A percentile compares a stretch with the other conserved stretches of the same genome.
Evolutionary conservation across 2,329 filamentous ascomycete species (phyloP).

Genomic region (Uncinocarpus reesii): DNA sequence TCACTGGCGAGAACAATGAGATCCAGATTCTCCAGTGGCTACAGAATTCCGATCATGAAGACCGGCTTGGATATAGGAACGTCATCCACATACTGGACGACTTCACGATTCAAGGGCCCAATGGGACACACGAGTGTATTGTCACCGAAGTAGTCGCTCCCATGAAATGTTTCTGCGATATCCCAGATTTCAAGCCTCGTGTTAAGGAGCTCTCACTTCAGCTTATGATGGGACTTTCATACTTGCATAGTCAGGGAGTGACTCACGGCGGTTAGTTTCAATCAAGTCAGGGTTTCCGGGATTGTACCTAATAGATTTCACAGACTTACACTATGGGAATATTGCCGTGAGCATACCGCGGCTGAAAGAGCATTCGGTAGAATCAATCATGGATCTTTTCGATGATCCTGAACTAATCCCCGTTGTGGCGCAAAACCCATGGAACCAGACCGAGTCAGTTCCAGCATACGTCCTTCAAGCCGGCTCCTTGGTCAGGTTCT

Average conservation of each 20-base stretch:
- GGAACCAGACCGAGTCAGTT: not conserved
- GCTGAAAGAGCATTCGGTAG: not conserved
- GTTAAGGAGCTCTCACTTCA: not conserved
- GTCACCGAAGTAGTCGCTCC: conserved; percentile 1
- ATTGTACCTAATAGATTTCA: not conserved
- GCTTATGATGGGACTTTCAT: conserved; percentile 13
- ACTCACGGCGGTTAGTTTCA: conserved; percentile 15
- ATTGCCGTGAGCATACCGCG: not conserved
- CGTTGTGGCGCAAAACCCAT: not conserved
- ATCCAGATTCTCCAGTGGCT: not conserved
- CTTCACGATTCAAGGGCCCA: conserved; percentile 6
- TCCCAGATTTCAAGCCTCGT: not conserved
- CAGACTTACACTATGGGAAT: not conserved
- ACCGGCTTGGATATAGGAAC: not conserved
- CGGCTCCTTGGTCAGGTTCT: not conserved
- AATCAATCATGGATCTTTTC: not conserved
- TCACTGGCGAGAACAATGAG: conserved; percentile 5
- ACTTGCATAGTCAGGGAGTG: conserved; percentile 16
- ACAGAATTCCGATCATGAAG: not conserved
- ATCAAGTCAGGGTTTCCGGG: not conserved
- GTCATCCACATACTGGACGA: conserved; percentile 3
- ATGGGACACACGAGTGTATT: conserved; percentile 6
- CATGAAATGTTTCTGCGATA: not conserved
- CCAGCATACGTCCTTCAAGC: not conserved
- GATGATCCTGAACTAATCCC: not conserved